A percentile compares a stretch with the other conserved stretches of the same genome.
These are phyloP conservation scores for Brassica cretica DNA, from an alignment of 345 rosid species.

Conservation along the genomic window DNA sequence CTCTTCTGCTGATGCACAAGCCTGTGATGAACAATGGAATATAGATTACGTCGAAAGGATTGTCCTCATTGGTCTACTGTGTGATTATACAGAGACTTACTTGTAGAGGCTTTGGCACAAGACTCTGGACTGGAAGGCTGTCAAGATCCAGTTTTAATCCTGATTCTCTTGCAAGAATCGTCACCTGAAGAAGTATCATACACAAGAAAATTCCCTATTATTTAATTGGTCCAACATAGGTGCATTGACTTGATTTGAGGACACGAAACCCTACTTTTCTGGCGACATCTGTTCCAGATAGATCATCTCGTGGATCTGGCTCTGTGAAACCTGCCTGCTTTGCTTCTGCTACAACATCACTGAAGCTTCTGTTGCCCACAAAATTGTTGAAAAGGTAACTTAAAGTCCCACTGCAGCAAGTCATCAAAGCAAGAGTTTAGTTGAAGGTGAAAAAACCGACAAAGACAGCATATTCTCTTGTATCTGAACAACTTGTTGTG, in stretches of 20 bases:
- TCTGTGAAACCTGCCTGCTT: constrained; percentile 90
- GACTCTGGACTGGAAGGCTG: constrained; percentile 73
- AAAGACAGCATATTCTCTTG: not conserved
- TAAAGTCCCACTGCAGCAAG: constrained; percentile 79
- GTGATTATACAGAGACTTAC: constrained; percentile 47
- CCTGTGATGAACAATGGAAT: constrained; percentile 46
- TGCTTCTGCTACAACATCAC: constrained; percentile 88
- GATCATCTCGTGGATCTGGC: constrained; percentile 99
- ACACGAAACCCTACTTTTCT: constrained; percentile 62
- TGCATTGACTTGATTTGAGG: not conserved
- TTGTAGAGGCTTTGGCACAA: constrained; percentile 86
- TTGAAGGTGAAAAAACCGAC: not conserved
- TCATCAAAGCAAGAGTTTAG: constrained; percentile 15
- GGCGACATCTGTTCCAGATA: constrained; percentile 97
- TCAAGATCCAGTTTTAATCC: constrained; percentile 91
- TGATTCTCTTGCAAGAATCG: constrained; percentile 94
- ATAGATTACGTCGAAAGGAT: constrained; percentile 3
- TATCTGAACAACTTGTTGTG: constrained; percentile 2
- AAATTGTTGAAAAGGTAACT: constrained; percentile 95
- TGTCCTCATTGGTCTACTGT: not conserved
- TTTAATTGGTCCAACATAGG: not conserved
- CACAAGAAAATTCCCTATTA: not conserved
- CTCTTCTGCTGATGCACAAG: constrained; percentile 76
- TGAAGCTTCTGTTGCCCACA: constrained; percentile 59
- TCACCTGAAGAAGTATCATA: constrained; percentile 57